Evolutionary conservation across 73 alveolate species (phyloP), one percentile per base, ranked within the genome.

Genomic region (Tetrahymena thermophila): DNA sequence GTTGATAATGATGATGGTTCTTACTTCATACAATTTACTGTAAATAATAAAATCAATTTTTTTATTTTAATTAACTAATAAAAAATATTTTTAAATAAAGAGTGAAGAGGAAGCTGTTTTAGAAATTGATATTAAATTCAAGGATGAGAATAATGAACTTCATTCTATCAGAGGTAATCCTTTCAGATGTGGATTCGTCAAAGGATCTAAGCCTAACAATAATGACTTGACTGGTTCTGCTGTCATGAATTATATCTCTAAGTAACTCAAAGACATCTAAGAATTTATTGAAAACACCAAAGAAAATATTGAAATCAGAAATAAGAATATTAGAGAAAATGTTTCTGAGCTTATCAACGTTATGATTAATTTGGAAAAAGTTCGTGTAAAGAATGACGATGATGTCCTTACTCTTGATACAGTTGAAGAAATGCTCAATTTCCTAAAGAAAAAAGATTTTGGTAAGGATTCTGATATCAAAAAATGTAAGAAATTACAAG

Each of bases 141-240:
- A 98, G 96, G 98, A 98, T 94, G 99, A 98, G 85, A 98, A 97
- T 93, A 98, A 97, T 8, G 97, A 98, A 94, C 94, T 94, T 94
- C 97, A 96, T 23, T 98, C 98, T 40, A 97, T 99, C 83, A 98
- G 99, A 98, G 99, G 99, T 15, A 96, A 99, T 37, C 99, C 99
- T 1, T 97, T 97, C 94, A 96, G 95, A 89, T 98, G 99, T 3
- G 96, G 97, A 94, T 98, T 99, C 98, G 93, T 97, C 34, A 99
- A 98, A n/a, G 94, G 95, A 94, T 35, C 99, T 56, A 97, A 97
- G 34, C 98, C 99, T 42, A 98, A 97, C 17, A 97, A 96, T 96
- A 99, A 99, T 96, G 97, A 96, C 37, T 96, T 98, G 93, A 97
- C 98, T 11, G 99, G 99, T 15, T 99, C 99, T 95, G 98, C 98